These are phyloP conservation scores for Suillus ampliporus DNA, from an alignment of 768 basidiomycete species.

Conservation along the genomic window DNA sequence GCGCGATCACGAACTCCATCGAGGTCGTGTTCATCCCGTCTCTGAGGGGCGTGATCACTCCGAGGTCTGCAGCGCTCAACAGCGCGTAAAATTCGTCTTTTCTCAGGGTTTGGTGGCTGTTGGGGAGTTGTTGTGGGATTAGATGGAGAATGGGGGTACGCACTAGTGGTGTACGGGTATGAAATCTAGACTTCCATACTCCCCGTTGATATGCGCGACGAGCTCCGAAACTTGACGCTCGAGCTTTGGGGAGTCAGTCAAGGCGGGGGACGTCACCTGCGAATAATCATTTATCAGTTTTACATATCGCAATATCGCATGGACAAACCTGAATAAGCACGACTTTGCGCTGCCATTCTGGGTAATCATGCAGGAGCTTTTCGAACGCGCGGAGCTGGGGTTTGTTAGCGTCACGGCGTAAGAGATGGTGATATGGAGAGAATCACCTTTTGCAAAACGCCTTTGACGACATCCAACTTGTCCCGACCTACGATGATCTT, in stretches of 20 bases:
- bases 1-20: slow-evolving; percentile 97
- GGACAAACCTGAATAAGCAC: slow-evolving; percentile 57
- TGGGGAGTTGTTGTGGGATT: background rate
- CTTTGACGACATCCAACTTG: slow-evolving; percentile 98
- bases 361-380: slow-evolving; percentile 91
- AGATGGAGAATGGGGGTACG: slow-evolving; percentile 45
- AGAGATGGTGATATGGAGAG: background rate
- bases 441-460: slow-evolving; percentile 89
- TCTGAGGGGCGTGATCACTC: slow-evolving; percentile 91
- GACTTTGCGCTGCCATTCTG: slow-evolving; percentile 93
- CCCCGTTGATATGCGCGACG: slow-evolving; percentile 94
- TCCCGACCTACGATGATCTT: slow-evolving; percentile 98
- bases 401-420: background rate
- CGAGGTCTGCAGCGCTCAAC: slow-evolving; percentile 90
- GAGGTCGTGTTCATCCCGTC: slow-evolving; percentile 99
- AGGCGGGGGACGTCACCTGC: slow-evolving; percentile 92
- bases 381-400: slow-evolving; percentile 89
- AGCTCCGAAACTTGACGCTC: slow-evolving; percentile 93
- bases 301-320: background rate
- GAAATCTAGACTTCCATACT: slow-evolving; percentile 93
- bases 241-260: slow-evolving; percentile 91
- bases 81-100: slow-evolving; percentile 98
- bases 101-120: slow-evolving; percentile 94
- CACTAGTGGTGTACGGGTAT: slow-evolving; percentile 98
- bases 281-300: slow-evolving; percentile 47